phyloP scores from a whole-genome alignment of 306 rosid species.

The Glycine tomentella region DNA sequence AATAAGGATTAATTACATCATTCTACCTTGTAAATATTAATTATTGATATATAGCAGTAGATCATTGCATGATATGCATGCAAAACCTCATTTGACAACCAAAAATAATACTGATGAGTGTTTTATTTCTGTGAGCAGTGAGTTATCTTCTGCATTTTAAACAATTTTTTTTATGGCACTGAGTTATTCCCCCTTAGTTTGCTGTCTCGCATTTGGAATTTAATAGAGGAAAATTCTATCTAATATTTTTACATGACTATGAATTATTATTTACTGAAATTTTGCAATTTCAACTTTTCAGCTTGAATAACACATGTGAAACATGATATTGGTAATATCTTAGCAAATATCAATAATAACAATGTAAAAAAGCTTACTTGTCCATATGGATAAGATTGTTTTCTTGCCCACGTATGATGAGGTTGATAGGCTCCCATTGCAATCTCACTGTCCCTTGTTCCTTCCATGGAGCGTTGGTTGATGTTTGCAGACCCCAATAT shows the following conservation, averaged over 20 bases:
- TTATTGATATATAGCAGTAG: background rate
- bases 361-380: slow-evolving; percentile 55
- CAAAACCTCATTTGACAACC: slow-evolving; percentile 12
- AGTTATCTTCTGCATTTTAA: slow-evolving; percentile 16
- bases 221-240: background rate
- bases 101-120: background rate
- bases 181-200: background rate
- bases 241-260: background rate
- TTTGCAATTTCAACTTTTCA: slow-evolving; percentile 31
- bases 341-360: too few species aligned
- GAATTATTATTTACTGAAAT: slow-evolving; percentile 12
- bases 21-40: background rate
- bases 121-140: background rate
- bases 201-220: slow-evolving; percentile 12
- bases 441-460: slow-evolving; percentile 98
- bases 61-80: background rate
- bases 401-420: slow-evolving; percentile 81
- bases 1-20: background rate
- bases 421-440: slow-evolving; percentile 99
- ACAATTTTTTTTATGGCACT: slow-evolving; percentile 15
- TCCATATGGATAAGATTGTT: slow-evolving; percentile 67
- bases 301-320: slow-evolving; percentile 21
- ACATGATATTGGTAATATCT: slow-evolving; percentile 3
- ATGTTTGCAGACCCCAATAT: slow-evolving; percentile 96
- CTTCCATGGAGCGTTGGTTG: slow-evolving; percentile 97